Conservation (phyloP, 352 stramenopile species). For the Globisporangium spinosum region DNA sequence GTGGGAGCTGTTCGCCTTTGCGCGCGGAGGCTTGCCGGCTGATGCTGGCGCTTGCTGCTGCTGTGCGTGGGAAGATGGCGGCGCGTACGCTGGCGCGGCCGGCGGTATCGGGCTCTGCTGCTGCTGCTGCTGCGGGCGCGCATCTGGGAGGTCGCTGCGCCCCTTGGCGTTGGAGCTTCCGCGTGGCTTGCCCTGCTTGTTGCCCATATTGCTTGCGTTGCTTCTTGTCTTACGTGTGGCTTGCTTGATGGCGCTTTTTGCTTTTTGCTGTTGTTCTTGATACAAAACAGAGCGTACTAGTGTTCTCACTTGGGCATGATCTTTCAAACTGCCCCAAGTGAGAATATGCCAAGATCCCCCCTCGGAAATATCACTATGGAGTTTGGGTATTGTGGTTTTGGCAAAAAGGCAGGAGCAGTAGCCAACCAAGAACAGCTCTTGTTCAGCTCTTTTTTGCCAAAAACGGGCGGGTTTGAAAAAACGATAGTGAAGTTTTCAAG, state of each 20-base stretch:
- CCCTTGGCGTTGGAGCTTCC: slow-evolving; percentile 20
- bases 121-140: slow-evolving; percentile 14
- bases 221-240: background rate
- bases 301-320: background rate
- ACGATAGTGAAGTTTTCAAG: too few species aligned
- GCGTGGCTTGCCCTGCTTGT: slow-evolving; percentile 76
- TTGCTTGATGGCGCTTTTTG: background rate
- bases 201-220: slow-evolving; percentile 49
- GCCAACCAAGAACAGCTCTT: too few species aligned
- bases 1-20: slow-evolving; percentile 29
- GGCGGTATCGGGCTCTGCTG: slow-evolving; percentile 2
- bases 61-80: slow-evolving; percentile 7
- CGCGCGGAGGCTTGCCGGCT: slow-evolving; percentile 20
- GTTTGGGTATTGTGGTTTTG: too few species aligned
- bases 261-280: background rate
- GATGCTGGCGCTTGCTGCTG: slow-evolving; percentile 16
- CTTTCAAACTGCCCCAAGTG: too few species aligned
- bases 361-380: too few species aligned
- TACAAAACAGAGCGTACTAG: background rate
- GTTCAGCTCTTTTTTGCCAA: too few species aligned
- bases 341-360: too few species aligned
- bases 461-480: too few species aligned
- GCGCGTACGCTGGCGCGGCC: slow-evolving; percentile 4
- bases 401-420: too few species aligned
- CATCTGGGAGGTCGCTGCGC: slow-evolving; percentile 18